phyloP scores from a whole-genome alignment of 306 rosid species.

The Castanospermum australe region DNA sequence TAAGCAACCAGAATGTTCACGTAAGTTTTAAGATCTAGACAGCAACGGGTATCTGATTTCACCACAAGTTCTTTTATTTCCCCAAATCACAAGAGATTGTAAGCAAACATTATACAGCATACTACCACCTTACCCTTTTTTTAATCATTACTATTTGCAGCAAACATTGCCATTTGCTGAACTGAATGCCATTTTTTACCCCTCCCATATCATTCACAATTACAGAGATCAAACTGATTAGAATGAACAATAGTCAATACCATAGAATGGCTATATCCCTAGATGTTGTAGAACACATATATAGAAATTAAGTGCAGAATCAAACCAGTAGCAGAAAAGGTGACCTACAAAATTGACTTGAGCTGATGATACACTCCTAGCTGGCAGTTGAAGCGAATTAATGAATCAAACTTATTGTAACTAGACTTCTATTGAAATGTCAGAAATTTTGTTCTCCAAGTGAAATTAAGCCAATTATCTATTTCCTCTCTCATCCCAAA shows the following conservation, averaged over 20 bases:
- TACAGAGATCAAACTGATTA: not conserved
- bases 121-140: not conserved
- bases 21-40: not conserved
- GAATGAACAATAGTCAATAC: not conserved
- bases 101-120: not conserved
- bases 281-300: not conserved
- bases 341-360: not conserved
- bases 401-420: conserved; percentile 1
- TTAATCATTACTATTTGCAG: not conserved
- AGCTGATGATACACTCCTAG: not conserved
- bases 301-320: not conserved
- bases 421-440: not conserved
- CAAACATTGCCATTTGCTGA: not conserved
- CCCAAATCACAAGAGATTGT: not conserved
- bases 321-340: too few species aligned
- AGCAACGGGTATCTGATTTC: not conserved
- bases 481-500: conserved; percentile 13
- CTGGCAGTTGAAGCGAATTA: conserved; percentile 1
- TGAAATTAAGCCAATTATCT: conserved; percentile 15
- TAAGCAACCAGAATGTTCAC: too few species aligned
- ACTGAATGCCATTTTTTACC: not conserved
- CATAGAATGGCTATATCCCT: not conserved
- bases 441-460: not conserved
- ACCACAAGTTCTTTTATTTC: not conserved
- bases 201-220: not conserved